Base-by-base conservation (phyloP, 2,329 filamentous ascomycete species). In the Diaporthe australafricana region DNA sequence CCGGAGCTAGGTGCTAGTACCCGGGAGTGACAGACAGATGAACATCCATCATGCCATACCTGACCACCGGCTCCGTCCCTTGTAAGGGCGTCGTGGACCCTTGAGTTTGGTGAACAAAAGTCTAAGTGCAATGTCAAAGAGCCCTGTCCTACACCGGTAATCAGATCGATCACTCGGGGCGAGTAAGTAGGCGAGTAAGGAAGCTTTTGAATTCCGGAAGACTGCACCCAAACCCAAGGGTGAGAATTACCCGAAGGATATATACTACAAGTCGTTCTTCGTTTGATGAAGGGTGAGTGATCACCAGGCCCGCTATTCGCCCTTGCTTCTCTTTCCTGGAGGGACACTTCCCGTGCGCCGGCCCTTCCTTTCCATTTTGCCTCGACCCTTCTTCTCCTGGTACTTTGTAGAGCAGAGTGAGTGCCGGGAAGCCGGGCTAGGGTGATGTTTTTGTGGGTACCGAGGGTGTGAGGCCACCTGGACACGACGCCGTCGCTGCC, bases 361-460 rank as follows among this genome's bases (percentile, higher is more conserved):
- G 38, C 38, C 38, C 38, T 40, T 40, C 60, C n/a, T n/a, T n/a
- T n/a, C n/a, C n/a, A n/a, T 63, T 20, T 35, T 35, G 32, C 32
- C 32, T 35, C 9, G 5, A 16, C 16, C 27, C 7, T 47, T 25
- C 20, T 16, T 17, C n/a, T n/a, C n/a, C n/a, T n/a, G n/a, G n/a
- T n/a, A n/a, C n/a, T n/a, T 25, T 42, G 42, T 30, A 48, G 20
- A 14, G 8, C 6, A n/a, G 22, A 63, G 42, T 63, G 20, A 48
- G 42, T 48, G 42, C 42, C 30, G 60, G 42, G 56, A 35, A 35
- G 32, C 32, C 32, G 32, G 32, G 16, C 22, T 27, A 16, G 55
- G 30, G n/a, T 47, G 32, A 20, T 3, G 8, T 47, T 47, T n/a
- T 48, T 63, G 60, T 63, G 60, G 60, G 60, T 16, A 63, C 45